Evolutionary conservation across 176 grass and related monocot genomes (phyloP).

Genomic region (Rhipidocladum racemiflorum): DNA sequence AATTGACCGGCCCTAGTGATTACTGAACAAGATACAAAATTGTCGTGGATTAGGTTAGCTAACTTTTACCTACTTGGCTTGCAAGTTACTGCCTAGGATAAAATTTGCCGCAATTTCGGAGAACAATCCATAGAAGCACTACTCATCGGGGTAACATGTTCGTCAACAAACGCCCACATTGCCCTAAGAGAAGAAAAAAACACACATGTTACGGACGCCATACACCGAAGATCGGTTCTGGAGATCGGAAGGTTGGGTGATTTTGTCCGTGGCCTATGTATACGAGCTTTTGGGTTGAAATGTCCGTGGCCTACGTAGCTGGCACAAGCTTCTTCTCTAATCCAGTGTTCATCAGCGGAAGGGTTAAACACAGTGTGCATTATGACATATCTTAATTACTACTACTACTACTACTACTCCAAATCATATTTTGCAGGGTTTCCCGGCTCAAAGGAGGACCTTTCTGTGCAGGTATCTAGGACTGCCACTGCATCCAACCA

Average conservation of each 20-base stretch:
- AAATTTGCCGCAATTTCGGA: too few relatives aligned
- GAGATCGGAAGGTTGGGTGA: not conserved
- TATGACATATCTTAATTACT: too few relatives aligned
- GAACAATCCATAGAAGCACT: too few relatives aligned
- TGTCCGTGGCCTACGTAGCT: too few relatives aligned
- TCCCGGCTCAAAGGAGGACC: too few relatives aligned
- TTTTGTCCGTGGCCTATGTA: too few relatives aligned
- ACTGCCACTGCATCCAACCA: too few relatives aligned
- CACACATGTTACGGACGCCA: not conserved
- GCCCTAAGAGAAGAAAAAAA: too few relatives aligned
- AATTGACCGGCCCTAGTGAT: not conserved
- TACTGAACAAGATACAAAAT: not conserved
- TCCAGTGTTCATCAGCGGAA: not conserved
- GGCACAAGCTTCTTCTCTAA: not conserved
- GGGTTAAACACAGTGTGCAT: not conserved
- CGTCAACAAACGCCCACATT: not conserved
- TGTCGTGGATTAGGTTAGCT: conserved; percentile 17
- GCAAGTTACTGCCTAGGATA: conserved; percentile 1
- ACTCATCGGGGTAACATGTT: not conserved
- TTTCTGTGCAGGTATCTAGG: too few relatives aligned
- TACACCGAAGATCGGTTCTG: not conserved
- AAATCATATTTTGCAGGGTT: too few relatives aligned
- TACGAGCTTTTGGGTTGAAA: too few relatives aligned
- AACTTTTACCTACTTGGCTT: conserved; percentile 10
- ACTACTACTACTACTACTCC: too few relatives aligned